phyloP scores from a whole-genome alignment of 768 basidiomycete species.

The Lactifluus pinguis region DNA sequence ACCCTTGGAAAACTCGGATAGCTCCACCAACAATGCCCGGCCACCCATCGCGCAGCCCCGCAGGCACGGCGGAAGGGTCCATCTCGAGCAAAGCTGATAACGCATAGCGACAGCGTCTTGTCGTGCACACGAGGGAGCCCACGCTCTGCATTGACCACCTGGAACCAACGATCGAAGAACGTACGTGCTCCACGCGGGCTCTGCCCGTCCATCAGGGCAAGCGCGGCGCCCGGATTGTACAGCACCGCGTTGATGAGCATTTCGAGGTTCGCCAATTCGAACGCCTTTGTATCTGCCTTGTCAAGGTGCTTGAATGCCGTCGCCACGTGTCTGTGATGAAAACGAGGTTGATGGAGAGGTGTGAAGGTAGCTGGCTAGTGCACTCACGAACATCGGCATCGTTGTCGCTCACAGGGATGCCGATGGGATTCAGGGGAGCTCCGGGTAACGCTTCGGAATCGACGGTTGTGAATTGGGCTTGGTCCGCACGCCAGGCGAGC shows the following conservation, averaged over 20 bases:
- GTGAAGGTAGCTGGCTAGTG: too few species aligned
- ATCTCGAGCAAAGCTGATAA: slow-evolving; percentile 72
- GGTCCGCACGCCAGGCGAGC: too few species aligned
- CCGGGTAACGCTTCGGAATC: too few species aligned
- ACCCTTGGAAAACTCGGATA: slow-evolving; percentile 64
- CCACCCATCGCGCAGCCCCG: slow-evolving; percentile 60
- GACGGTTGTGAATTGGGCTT: too few species aligned
- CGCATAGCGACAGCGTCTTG: slow-evolving; percentile 73
- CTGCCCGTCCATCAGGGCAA: slow-evolving; percentile 62
- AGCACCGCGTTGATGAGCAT: slow-evolving; percentile 75
- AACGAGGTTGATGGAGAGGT: too few species aligned
- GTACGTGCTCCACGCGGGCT: slow-evolving; percentile 49
- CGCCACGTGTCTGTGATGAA: too few species aligned
- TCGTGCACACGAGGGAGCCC: slow-evolving; percentile 84
- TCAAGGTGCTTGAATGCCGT: slow-evolving; percentile 54
- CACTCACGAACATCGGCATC: too few species aligned
- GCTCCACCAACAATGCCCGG: slow-evolving; percentile 60
- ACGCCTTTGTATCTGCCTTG: slow-evolving; percentile 48
- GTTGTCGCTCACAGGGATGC: too few species aligned
- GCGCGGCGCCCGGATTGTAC: slow-evolving; percentile 72
- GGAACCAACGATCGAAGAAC: slow-evolving; percentile 88
- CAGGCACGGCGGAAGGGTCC: slow-evolving; percentile 46
- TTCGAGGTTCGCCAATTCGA: slow-evolving; percentile 72
- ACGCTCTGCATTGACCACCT: slow-evolving; percentile 47
- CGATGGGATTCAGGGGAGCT: too few species aligned